phyloP scores from a whole-genome alignment of 257 asterid genomes.

The Solanum tarijense region DNA sequence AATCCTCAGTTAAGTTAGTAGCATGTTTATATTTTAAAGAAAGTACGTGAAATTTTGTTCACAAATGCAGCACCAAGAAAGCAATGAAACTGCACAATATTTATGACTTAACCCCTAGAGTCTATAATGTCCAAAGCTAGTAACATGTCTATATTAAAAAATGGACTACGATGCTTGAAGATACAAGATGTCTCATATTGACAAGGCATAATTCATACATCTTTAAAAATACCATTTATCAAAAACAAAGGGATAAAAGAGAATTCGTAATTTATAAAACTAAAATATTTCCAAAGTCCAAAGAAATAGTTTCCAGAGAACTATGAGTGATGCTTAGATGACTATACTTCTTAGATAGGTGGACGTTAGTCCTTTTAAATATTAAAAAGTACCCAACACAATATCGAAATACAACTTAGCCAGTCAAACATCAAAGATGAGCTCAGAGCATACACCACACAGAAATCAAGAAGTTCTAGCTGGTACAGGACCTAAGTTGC shows the following conservation, averaged over 20 bases:
- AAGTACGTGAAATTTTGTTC: background rate
- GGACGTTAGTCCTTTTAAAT: background rate
- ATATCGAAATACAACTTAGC: background rate
- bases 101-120: background rate
- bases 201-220: background rate
- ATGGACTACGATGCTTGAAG: background rate
- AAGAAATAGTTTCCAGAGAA: background rate
- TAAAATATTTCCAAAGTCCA: background rate
- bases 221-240: background rate
- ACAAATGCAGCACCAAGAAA: background rate
- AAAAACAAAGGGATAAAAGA: background rate
- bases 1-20: slow-evolving; percentile 12
- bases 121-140: background rate
- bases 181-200: background rate
- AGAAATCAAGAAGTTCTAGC: background rate
- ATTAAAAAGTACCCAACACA: background rate
- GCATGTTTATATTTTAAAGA: background rate
- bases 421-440: background rate
- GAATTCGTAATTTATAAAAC: background rate
- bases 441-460: background rate
- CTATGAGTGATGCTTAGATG: background rate
- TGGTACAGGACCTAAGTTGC: background rate
- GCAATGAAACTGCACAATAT: background rate
- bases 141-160: background rate
- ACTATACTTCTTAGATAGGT: background rate